Evolutionary conservation across 495 filamentous ascomycete species (phyloP), one percentile per base, ranked within the genome.

Genomic region (Lentithecium fluviatile): DNA sequence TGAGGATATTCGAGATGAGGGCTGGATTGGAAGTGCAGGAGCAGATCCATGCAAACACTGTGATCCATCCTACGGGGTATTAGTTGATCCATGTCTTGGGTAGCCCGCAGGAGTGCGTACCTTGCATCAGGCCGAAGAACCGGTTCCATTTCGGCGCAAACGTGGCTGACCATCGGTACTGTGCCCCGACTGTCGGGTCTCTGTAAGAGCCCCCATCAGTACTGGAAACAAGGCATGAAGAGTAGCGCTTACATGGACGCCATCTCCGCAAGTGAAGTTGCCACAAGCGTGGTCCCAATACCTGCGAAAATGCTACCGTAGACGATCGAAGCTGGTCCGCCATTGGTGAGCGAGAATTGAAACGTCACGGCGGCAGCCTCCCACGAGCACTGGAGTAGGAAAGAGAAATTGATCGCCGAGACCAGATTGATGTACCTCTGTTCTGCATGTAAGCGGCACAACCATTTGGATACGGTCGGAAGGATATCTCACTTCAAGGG

Each of bases 81-180:
- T 32, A 8, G 37, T 19, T 32, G 6, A 17, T 21, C 10, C 21
- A 12, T 17, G 25, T 15, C 15, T 29, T 7, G 52, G 1, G 11
- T 15, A 19, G 48, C 5, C 29, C 32, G 11, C 15, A 13, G 42
- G 23, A 54, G 45, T 32, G 23, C 52, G 10, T 58, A 58, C 64
- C 60, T 60, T 67, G 65, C 47, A 67, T 58, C 32, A 67, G 24
- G 13, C 65, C 45, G 45, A 56, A 64, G 45, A 67, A 76, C 75
- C 0, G 72, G 69, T 63, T 51, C 67, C 37, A 83, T 70, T 81
- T 82, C 0, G 73, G 67, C 0, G 20, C 74, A 66, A 60, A 74
- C 71, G n/a, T 51, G 3, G 52, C 64, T n/a, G 64, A 58, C 64
- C 64, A 67, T 0, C 59, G 54, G 50, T 68, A 64, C 45, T 68